Percentiles rank a stretch among this genome's conserved stretches.
These are phyloP conservation scores for Trichoderma gracile DNA, from an alignment of 2,329 filamentous ascomycete species.

Conservation along the genomic window DNA sequence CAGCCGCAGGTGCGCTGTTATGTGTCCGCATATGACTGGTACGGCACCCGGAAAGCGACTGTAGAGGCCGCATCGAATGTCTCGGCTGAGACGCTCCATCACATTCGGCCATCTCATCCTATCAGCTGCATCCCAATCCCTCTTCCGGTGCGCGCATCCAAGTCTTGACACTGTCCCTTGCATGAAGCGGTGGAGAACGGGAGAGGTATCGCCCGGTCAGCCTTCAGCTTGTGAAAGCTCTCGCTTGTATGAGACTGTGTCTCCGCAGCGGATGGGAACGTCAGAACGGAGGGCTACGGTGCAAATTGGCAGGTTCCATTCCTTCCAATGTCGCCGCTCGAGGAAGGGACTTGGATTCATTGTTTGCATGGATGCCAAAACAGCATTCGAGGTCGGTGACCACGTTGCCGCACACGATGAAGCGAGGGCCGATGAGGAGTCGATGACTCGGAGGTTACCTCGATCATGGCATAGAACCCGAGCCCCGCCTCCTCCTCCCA, in stretches of 20 bases:
- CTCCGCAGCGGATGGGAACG: background rate
- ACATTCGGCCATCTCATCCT: background rate
- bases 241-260: too few species aligned
- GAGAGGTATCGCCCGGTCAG: background rate
- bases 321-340: background rate
- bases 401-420: background rate
- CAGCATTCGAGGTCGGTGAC: background rate
- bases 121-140: background rate
- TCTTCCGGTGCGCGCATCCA: background rate
- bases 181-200: background rate
- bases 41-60: background rate
- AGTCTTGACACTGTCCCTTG: background rate
- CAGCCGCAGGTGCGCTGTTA: background rate
- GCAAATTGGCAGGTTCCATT: background rate
- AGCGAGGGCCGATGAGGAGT: background rate
- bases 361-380: background rate
- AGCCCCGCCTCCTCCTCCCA: background rate
- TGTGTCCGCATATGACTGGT: constrained; percentile 4
- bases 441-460: background rate
- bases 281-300: background rate
- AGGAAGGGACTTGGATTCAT: background rate
- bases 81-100: background rate
- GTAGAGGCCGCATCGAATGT: background rate
- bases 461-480: background rate
- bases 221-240: background rate